These are phyloP conservation scores for Fusarium sp. DNA, from an alignment of 2,329 filamentous ascomycete species.

Conservation along the genomic window DNA sequence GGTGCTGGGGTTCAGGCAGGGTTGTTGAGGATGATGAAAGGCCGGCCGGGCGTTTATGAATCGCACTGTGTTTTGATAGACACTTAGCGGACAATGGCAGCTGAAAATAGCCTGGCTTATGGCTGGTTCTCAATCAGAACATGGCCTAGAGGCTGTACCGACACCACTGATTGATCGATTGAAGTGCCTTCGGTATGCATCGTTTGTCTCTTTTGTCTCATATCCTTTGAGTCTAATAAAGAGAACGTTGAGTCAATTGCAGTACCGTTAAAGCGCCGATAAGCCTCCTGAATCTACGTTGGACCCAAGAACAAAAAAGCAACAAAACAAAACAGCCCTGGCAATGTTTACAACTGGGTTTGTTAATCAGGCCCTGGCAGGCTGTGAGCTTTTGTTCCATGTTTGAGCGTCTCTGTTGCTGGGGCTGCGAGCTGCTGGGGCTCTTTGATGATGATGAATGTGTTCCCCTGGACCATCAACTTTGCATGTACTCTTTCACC, in stretches of 20 bases:
- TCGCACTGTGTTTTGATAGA: slow-evolving; percentile 41
- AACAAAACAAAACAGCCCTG: slow-evolving; percentile 4
- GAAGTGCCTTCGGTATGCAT: background rate
- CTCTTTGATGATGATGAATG: slow-evolving; percentile 29
- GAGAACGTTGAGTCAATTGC: background rate
- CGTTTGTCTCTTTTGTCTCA: background rate
- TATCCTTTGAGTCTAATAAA: background rate
- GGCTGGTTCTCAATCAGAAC: slow-evolving; percentile 12
- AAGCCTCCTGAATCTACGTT: slow-evolving; percentile 21
- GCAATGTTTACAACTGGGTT: background rate
- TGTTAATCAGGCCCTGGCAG: background rate
- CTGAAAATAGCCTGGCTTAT: slow-evolving; percentile 8
- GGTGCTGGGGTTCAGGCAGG: slow-evolving; percentile 38
- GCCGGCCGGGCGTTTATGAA: background rate
- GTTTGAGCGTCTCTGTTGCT: slow-evolving; percentile 34
- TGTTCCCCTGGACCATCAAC: slow-evolving; percentile 24
- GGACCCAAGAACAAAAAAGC: slow-evolving; percentile 7
- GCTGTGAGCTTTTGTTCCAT: slow-evolving; percentile 27
- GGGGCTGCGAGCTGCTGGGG: slow-evolving; percentile 37
- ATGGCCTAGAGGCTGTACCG: background rate
- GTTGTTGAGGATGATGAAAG: slow-evolving; percentile 30
- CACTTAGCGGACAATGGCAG: slow-evolving; percentile 17
- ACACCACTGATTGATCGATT: slow-evolving; percentile 11
- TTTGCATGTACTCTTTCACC: slow-evolving; percentile 39
- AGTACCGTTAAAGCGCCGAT: background rate